Conservation (phyloP, 176 grass and related monocot species). For the Phragmites australis region DNA sequence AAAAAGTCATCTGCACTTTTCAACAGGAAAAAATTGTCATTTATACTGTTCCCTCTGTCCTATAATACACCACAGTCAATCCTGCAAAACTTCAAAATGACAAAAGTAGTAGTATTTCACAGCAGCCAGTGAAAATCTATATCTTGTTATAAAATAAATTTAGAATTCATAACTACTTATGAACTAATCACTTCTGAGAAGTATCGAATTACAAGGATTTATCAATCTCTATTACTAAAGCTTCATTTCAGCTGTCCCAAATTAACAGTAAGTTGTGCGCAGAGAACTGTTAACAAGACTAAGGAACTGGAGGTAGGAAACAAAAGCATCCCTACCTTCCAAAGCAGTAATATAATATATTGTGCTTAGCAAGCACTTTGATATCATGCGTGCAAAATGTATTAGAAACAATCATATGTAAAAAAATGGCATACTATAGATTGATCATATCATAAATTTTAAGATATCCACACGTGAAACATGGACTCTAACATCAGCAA, state of each 20-base stretch:
- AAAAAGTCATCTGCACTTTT: background rate
- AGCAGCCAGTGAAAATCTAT: background rate
- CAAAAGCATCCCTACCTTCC: background rate
- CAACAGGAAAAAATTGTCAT: background rate
- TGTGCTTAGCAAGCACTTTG: slow-evolving; percentile 8
- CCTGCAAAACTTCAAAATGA: background rate
- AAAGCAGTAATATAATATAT: slow-evolving; percentile 2
- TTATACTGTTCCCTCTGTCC: background rate
- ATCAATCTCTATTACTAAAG: background rate
- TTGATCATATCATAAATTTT: slow-evolving; percentile 29
- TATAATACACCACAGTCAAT: background rate
- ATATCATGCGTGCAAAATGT: slow-evolving; percentile 17
- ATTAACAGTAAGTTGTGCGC: background rate
- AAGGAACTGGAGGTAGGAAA: background rate
- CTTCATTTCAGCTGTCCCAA: background rate
- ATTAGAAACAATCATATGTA: background rate
- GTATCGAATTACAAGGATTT: background rate
- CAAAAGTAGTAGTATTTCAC: background rate
- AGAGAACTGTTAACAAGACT: background rate
- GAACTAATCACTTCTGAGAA: background rate
- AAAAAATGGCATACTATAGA: slow-evolving; percentile 14
- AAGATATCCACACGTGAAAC: slow-evolving; percentile 49
- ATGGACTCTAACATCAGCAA: slow-evolving; percentile 41
- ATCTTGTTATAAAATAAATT: background rate
- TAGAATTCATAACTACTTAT: background rate